Evolutionary conservation across 2,329 filamentous ascomycete genomes (phyloP).

Genomic region (Fusarium zealandicum): DNA sequence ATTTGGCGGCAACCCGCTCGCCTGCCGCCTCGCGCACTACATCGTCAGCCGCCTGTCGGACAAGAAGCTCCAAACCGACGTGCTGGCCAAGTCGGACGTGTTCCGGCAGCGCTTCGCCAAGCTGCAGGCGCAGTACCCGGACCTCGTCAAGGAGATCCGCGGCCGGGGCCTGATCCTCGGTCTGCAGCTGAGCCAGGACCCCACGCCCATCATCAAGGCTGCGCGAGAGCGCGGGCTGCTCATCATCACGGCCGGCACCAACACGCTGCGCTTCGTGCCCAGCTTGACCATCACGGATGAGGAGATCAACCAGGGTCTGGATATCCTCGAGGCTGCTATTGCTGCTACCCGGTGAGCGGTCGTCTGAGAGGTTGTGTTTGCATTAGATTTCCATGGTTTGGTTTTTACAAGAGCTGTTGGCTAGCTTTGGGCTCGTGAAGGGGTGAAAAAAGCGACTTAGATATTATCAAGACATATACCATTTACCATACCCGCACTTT

Average conservation of each 20-base stretch:
- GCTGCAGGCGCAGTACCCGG: constrained; percentile 63
- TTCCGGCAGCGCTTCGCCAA: constrained; percentile 58
- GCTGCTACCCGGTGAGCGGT: constrained; percentile 47
- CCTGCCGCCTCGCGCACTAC: constrained; percentile 83
- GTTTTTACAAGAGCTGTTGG: neutral
- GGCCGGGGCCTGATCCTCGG: constrained; percentile 88
- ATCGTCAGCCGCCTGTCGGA: constrained; percentile 81
- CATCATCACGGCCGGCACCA: constrained; percentile 90
- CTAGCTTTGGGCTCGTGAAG: constrained; percentile 14
- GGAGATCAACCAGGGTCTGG: constrained; percentile 80
- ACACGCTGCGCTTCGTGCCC: constrained; percentile 91
- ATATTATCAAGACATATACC: constrained; percentile 9
- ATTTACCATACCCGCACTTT: neutral
- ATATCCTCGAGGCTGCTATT: constrained; percentile 75
- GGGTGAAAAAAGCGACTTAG: constrained; percentile 21
- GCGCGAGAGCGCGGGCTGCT: constrained; percentile 87
- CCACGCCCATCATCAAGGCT: constrained; percentile 77
- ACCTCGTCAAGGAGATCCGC: constrained; percentile 77
- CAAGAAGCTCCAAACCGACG: constrained; percentile 70
- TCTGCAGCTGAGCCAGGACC: constrained; percentile 79
- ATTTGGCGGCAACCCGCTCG: constrained; percentile 91
- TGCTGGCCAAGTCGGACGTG: constrained; percentile 68
- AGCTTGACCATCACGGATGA: constrained; percentile 80
- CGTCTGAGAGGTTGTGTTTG: neutral
- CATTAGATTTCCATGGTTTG: neutral